Evolutionary conservation across 768 basidiomycete species (phyloP).

Genomic region (Saitozyma sp.): DNA sequence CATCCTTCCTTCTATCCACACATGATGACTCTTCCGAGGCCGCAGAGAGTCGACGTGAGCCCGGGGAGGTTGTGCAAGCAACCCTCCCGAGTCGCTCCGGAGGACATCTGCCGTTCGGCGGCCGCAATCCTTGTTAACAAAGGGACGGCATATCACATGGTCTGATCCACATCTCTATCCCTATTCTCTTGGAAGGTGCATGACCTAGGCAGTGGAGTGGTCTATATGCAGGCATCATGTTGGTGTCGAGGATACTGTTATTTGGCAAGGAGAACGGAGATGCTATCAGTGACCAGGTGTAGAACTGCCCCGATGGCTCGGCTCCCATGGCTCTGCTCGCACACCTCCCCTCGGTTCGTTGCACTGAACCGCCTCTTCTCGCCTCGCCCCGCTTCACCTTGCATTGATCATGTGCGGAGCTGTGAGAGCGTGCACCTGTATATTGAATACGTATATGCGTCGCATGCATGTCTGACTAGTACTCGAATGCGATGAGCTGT

Average conservation of each 20-base stretch:
- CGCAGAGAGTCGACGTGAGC: constrained; percentile 34
- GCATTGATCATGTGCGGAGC: too few relatives aligned
- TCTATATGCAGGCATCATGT: not conserved
- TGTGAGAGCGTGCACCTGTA: too few relatives aligned
- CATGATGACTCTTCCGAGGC: constrained; percentile 30
- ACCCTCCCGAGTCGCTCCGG: constrained; percentile 2
- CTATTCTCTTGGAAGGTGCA: constrained; percentile 3
- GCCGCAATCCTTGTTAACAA: constrained; percentile 34
- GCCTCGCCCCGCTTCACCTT: too few relatives aligned
- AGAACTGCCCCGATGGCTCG: too few relatives aligned
- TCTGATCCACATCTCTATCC: constrained; percentile 20
- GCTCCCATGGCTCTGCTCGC: too few relatives aligned
- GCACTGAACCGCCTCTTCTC: too few relatives aligned
- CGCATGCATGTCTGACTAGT: too few relatives aligned
- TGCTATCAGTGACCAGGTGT: too few relatives aligned
- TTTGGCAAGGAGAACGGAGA: too few relatives aligned
- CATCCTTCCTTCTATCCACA: constrained; percentile 24
- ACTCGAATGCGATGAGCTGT: too few relatives aligned
- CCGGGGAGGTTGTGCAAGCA: constrained; percentile 8
- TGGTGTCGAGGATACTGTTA: not conserved
- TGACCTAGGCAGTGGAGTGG: not conserved
- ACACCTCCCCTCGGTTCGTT: too few relatives aligned
- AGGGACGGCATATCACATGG: constrained; percentile 36
- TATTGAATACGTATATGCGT: too few relatives aligned
- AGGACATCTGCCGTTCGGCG: constrained; percentile 38